Conservation (phyloP, 2,329 filamentous ascomycete genomes). For the Trichoderma sp. region DNA sequence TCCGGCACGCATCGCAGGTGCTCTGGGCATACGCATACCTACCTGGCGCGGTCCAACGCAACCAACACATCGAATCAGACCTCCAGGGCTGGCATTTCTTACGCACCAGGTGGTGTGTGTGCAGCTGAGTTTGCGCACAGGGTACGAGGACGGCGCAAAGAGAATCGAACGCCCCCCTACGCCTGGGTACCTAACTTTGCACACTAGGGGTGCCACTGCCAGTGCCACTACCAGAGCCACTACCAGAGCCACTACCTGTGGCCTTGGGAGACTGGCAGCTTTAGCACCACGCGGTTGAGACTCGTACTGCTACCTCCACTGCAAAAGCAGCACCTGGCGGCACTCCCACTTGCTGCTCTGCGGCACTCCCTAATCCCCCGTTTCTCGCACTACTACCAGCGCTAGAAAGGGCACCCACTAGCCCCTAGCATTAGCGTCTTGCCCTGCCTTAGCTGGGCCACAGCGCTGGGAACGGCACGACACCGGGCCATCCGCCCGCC, state of each 20-base stretch:
- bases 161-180: constrained; percentile 1
- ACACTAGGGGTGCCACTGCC: background rate
- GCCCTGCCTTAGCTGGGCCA: constrained; percentile 29
- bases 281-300: background rate
- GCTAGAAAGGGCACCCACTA: constrained; percentile 21
- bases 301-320: background rate
- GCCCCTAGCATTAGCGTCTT: constrained; percentile 21
- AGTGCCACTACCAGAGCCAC: background rate
- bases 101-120: constrained; percentile 16
- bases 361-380: constrained; percentile 10
- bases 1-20: background rate
- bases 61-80: background rate
- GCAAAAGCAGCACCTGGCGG: no score
- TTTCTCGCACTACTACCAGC: constrained; percentile 15
- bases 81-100: background rate
- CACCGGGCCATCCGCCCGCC: constrained; percentile 39
- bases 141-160: background rate
- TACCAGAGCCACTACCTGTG: background rate
- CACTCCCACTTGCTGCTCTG: background rate
- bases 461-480: constrained; percentile 40
- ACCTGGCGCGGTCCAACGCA: background rate
- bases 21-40: background rate
- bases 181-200: background rate
- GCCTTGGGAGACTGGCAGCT: background rate
- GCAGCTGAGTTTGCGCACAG: constrained; percentile 13